A percentile compares a stretch with the other conserved stretches of the same genome.
Conservation (phyloP, 2,329 filamentous ascomycete species). For the Knufia fluminis region DNA sequence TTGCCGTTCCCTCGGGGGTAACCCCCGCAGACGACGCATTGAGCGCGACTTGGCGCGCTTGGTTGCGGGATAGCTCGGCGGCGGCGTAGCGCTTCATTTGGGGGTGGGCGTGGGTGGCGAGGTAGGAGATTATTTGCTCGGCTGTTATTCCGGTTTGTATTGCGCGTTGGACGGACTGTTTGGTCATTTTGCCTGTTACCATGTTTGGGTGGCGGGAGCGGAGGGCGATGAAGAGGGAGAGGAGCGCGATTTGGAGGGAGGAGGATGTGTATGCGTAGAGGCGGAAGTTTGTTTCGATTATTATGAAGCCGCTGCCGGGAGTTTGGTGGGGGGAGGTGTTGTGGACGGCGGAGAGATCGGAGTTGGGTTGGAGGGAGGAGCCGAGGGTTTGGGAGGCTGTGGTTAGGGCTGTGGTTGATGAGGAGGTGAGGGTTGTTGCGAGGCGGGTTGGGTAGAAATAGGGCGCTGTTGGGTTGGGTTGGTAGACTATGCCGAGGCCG, state of each 20-base stretch:
- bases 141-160: slow-evolving; percentile 86
- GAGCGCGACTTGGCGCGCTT: slow-evolving; percentile 27
- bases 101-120: slow-evolving; percentile 85
- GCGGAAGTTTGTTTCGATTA: slow-evolving; percentile 96
- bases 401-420: slow-evolving; percentile 60
- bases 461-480: slow-evolving; percentile 25
- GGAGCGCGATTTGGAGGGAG: slow-evolving; percentile 85
- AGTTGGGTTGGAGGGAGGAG: slow-evolving; percentile 45
- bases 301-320: slow-evolving; percentile 61
- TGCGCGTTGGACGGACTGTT: slow-evolving; percentile 76
- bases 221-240: slow-evolving; percentile 79
- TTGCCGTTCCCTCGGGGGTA: neutral
- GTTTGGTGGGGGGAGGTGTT: slow-evolving; percentile 24
- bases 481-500: slow-evolving; percentile 87
- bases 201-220: slow-evolving; percentile 90
- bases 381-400: slow-evolving; percentile 60
- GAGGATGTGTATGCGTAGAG: slow-evolving; percentile 95
- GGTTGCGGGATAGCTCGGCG: slow-evolving; percentile 17
- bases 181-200: slow-evolving; percentile 82
- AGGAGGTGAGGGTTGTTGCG: slow-evolving; percentile 80
- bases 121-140: slow-evolving; percentile 89
- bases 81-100: slow-evolving; percentile 67
- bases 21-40: neutral
- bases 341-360: neutral
- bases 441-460: slow-evolving; percentile 83